A percentile compares a stretch with the other conserved stretches of the same genome.
Evolutionary conservation across 805 yeast genomes (phyloP).

Genomic region (Starmerella vitae): DNA sequence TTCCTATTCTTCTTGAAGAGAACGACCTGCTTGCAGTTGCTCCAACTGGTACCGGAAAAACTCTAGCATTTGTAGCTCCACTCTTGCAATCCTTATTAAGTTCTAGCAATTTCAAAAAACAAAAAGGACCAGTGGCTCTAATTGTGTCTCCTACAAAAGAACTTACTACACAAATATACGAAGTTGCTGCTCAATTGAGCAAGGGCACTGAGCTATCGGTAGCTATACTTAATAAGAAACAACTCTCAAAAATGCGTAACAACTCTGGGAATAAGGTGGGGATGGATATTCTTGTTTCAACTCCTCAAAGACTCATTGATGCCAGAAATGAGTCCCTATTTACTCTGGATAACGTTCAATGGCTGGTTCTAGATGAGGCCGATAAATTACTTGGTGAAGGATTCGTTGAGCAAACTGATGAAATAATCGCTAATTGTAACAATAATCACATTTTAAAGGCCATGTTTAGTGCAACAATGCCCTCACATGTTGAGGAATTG

Average conservation of each 20-base stretch:
- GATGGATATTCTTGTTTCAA: slow-evolving; percentile 69
- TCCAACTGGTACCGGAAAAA: slow-evolving; percentile 97
- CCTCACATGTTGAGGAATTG: slow-evolving; percentile 80
- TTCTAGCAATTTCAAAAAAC: not conserved
- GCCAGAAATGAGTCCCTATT: slow-evolving; percentile 49
- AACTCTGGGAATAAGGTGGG: slow-evolving; percentile 45
- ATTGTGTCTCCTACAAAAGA: slow-evolving; percentile 92
- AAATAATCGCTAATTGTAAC: slow-evolving; percentile 48
- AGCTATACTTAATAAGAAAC: slow-evolving; percentile 59
- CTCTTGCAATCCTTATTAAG: slow-evolving; percentile 42
- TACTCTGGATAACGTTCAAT: slow-evolving; percentile 53
- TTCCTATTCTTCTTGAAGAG: slow-evolving; percentile 55
- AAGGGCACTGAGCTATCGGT: slow-evolving; percentile 44
- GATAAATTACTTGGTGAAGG: slow-evolving; percentile 82
- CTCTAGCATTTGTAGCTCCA: slow-evolving; percentile 80
- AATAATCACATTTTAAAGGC: slow-evolving; percentile 43
- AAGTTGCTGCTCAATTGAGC: slow-evolving; percentile 48
- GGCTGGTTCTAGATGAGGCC: slow-evolving; percentile 84
- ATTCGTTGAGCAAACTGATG: slow-evolving; percentile 84
- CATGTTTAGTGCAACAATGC: slow-evolving; percentile 90
- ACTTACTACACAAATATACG: slow-evolving; percentile 71
- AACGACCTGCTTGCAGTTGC: slow-evolving; percentile 88
- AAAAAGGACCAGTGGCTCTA: slow-evolving; percentile 50
- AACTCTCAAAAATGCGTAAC: slow-evolving; percentile 47
- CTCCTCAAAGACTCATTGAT: slow-evolving; percentile 81